These are phyloP conservation scores for Cladosporium colombiae DNA, from an alignment of 2,329 filamentous ascomycete species.

Conservation along the genomic window DNA sequence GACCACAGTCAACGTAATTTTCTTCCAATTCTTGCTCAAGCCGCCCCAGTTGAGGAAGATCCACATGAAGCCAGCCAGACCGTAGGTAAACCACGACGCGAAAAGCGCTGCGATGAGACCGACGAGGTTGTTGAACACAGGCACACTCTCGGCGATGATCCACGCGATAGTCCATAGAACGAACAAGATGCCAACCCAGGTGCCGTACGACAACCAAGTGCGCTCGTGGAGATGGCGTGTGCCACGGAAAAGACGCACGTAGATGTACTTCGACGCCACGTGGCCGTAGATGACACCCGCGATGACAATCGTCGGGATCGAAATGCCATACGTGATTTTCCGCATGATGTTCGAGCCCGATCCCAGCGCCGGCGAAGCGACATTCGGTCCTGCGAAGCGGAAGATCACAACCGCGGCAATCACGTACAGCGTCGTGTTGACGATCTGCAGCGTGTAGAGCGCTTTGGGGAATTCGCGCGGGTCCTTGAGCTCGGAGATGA, in stretches of 20 bases:
- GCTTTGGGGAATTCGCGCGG: conserved; percentile 64
- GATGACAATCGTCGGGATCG: conserved; percentile 69
- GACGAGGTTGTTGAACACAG: conserved; percentile 68
- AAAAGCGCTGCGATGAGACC: conserved; percentile 63
- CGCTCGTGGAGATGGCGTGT: conserved; percentile 49
- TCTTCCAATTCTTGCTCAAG: conserved; percentile 45
- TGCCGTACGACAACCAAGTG: conserved; percentile 46
- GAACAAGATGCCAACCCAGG: conserved; percentile 61
- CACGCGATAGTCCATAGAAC: conserved; percentile 63
- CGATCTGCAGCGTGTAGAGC: conserved; percentile 60
- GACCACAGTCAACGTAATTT: conserved; percentile 44
- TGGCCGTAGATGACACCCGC: conserved; percentile 70
- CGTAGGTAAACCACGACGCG: conserved; percentile 57
- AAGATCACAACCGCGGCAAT: conserved; percentile 68
- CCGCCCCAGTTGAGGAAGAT: conserved; percentile 48
- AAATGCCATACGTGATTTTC: conserved; percentile 68
- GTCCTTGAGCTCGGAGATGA: conserved; percentile 65
- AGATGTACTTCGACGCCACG: conserved; percentile 67
- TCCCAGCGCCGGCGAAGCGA: conserved; percentile 65
- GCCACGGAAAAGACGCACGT: conserved; percentile 62
- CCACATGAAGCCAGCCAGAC: conserved; percentile 29
- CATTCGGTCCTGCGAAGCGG: conserved; percentile 60
- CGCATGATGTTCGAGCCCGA: conserved; percentile 57
- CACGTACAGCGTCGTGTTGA: conserved; percentile 63
- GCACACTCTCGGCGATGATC: conserved; percentile 69